Percentiles rank a stretch among this genome's conserved stretches.
Conservation (phyloP, 495 filamentous ascomycete genomes). For the Neurospora sp. region DNA sequence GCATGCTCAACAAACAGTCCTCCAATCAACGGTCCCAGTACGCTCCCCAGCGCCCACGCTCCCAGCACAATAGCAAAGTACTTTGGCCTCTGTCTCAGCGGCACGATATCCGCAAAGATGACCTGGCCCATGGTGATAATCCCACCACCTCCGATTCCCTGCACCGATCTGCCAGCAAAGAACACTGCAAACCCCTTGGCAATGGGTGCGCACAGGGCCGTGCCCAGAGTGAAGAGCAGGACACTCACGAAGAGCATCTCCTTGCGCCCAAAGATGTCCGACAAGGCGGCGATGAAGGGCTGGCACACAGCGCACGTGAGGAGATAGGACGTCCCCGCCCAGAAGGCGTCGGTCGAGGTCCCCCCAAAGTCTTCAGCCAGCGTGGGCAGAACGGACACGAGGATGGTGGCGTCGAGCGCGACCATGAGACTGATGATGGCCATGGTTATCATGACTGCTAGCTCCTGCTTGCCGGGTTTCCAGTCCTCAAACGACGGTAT, state of each 20-base stretch:
- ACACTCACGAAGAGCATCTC: slow-evolving; percentile 32
- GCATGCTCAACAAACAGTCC: slow-evolving; percentile 56
- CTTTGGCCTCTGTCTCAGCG: slow-evolving; percentile 29
- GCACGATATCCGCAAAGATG: slow-evolving; percentile 44
- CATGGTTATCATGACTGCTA: slow-evolving; percentile 33
- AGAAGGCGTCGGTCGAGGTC: slow-evolving; percentile 40
- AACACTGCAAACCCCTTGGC: slow-evolving; percentile 46
- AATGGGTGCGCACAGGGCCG: slow-evolving; percentile 28
- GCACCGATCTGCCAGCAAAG: slow-evolving; percentile 65
- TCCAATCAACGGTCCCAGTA: slow-evolving; percentile 65
- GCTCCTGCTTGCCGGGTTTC: slow-evolving; percentile 28
- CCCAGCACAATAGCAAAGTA: slow-evolving; percentile 33
- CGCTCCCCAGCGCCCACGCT: slow-evolving; percentile 62
- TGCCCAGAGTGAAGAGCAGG: slow-evolving; percentile 34
- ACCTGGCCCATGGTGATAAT: slow-evolving; percentile 77
- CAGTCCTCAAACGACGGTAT: slow-evolving; percentile 19
- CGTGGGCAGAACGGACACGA: slow-evolving; percentile 35
- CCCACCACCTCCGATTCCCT: slow-evolving; percentile 76
- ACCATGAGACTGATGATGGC: slow-evolving; percentile 40
- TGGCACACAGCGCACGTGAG: slow-evolving; percentile 37
- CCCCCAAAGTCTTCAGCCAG: slow-evolving; percentile 36
- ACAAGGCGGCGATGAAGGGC: slow-evolving; percentile 39
- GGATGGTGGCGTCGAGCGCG: slow-evolving; percentile 45
- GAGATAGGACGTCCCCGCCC: slow-evolving; percentile 46
- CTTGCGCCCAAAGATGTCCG: slow-evolving; percentile 44